Conservation (phyloP, 495 filamentous ascomycete species). For the Copromyces sp. region DNA sequence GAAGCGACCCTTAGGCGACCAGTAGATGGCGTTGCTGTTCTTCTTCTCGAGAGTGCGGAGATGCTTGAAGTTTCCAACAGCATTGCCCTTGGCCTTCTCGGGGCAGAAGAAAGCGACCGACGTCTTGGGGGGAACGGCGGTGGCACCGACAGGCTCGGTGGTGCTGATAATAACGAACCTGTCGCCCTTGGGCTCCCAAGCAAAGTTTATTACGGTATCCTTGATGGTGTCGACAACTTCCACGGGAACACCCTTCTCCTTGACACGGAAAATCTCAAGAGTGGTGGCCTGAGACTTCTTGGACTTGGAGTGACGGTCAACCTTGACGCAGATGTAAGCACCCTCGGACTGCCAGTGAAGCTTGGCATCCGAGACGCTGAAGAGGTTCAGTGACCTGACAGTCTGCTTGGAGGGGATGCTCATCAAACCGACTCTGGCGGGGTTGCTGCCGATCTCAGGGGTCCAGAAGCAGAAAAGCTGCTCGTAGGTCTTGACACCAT, state of each 20-base stretch:
- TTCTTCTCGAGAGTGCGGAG: slow-evolving; percentile 93
- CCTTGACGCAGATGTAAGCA: slow-evolving; percentile 92
- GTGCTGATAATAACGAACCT: slow-evolving; percentile 96
- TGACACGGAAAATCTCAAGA: slow-evolving; percentile 93
- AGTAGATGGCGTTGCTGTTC: slow-evolving; percentile 98
- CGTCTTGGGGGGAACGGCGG: slow-evolving; percentile 84
- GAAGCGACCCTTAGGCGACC: slow-evolving; percentile 95
- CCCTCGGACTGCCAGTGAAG: slow-evolving; percentile 94
- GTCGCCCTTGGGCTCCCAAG: slow-evolving; percentile 96
- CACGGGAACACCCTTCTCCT: slow-evolving; percentile 93
- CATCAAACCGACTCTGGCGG: slow-evolving; percentile 95
- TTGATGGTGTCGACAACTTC: slow-evolving; percentile 96
- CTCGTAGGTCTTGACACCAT: slow-evolving; percentile 79
- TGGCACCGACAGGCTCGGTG: slow-evolving; percentile 65
- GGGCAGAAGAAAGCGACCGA: slow-evolving; percentile 92
- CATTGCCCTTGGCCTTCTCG: slow-evolving; percentile 72
- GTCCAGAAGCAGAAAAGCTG: slow-evolving; percentile 98
- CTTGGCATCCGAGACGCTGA: slow-evolving; percentile 95
- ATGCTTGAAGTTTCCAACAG: slow-evolving; percentile 87
- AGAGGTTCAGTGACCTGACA: slow-evolving; percentile 87
- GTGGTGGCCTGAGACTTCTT: slow-evolving; percentile 97
- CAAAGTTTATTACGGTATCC: slow-evolving; percentile 97
- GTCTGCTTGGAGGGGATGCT: slow-evolving; percentile 87
- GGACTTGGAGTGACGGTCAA: slow-evolving; percentile 96
- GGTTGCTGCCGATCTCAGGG: slow-evolving; percentile 94